phyloP scores from a whole-genome alignment of 345 rosid genomes.

The Pistacia vera region DNA sequence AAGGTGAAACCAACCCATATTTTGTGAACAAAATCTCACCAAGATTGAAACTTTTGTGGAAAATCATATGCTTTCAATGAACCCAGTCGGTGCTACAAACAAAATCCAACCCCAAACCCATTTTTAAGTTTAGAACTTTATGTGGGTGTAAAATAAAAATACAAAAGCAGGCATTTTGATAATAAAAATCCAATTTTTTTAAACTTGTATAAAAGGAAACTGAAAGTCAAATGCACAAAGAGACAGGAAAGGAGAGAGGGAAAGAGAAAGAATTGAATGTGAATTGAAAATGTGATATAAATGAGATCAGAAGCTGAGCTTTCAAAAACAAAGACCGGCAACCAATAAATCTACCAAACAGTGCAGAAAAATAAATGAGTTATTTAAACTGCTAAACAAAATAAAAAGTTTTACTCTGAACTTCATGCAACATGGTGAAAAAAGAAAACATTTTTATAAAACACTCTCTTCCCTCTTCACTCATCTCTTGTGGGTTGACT shows the following conservation, averaged over 20 bases:
- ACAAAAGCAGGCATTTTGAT: background rate
- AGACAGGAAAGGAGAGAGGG: too few relatives aligned
- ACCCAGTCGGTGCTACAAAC: conserved; percentile 23
- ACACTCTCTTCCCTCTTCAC: background rate
- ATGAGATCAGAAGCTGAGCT: conserved; percentile 23
- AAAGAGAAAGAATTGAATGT: conserved; percentile 16
- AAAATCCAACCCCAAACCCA: conserved; percentile 7
- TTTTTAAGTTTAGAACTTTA: background rate
- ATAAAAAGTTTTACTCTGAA: background rate
- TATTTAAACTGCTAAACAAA: background rate
- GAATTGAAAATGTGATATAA: conserved; percentile 29
- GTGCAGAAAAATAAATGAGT: conserved; percentile 20
- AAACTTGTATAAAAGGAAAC: conserved; percentile 11
- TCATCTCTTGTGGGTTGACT: conserved; percentile 33
- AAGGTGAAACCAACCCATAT: conserved; percentile 45
- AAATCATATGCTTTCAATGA: conserved; percentile 22
- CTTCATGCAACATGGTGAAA: background rate
- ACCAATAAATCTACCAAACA: conserved; percentile 27
- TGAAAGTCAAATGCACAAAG: conserved; percentile 26
- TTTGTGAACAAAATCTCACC: conserved; percentile 21
- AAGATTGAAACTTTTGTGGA: conserved; percentile 32
- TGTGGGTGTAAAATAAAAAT: background rate
- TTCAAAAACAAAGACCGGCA: conserved; percentile 10
- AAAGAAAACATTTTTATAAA: background rate
- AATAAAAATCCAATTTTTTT: background rate